Percentiles rank a stretch among this genome's conserved stretches.
Evolutionary conservation across 768 basidiomycete species (phyloP).

Genomic region (Lentinula edodes): DNA sequence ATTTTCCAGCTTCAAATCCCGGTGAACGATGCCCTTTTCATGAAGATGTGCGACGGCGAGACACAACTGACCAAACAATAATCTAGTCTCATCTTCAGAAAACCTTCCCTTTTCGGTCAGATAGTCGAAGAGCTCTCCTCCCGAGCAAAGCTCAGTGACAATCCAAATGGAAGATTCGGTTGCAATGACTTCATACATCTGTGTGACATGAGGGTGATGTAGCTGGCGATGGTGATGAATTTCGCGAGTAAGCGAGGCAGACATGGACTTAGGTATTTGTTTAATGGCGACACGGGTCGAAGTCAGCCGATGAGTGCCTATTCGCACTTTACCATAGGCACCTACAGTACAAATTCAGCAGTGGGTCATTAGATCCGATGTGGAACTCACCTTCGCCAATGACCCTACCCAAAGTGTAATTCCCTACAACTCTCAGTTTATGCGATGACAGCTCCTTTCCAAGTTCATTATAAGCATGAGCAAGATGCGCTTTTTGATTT

Average conservation of each 20-base stretch:
- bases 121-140: constrained; percentile 98
- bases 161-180: constrained; percentile 97
- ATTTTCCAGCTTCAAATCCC: constrained; percentile 96
- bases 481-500: constrained; percentile 85
- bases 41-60: constrained; percentile 93
- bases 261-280: constrained; percentile 93
- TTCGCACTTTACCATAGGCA: constrained; percentile 91
- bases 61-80: constrained; percentile 94
- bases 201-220: constrained; percentile 92
- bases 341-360: constrained; percentile 38
- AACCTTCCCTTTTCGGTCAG: constrained; percentile 91
- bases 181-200: constrained; percentile 96
- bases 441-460: constrained; percentile 92
- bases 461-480: constrained; percentile 94
- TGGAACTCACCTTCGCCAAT: constrained; percentile 83
- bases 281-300: constrained; percentile 93
- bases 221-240: constrained; percentile 98
- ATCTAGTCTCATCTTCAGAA: constrained; percentile 74
- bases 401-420: constrained; percentile 89
- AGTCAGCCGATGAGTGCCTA: constrained; percentile 92
- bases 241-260: constrained; percentile 88
- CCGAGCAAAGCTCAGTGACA: constrained; percentile 92
- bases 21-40: constrained; percentile 88
- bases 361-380: constrained; percentile 10
- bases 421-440: constrained; percentile 88